Evolutionary conservation across 371 early-diverging fungal genomes (phyloP).

Genomic region (Mortierella sp.): DNA sequence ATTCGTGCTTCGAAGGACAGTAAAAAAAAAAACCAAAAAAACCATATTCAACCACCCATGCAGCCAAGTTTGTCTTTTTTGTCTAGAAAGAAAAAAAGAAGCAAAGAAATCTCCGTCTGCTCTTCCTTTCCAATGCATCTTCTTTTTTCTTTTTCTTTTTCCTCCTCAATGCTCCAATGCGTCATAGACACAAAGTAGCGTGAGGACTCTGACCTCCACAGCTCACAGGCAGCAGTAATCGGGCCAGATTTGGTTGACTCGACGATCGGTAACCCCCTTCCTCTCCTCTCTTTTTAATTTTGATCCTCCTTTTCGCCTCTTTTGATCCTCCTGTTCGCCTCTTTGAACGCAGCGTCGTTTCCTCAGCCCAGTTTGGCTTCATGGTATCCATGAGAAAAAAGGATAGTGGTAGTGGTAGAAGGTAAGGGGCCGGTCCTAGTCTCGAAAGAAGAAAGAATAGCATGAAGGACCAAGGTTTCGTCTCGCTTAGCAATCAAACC

Average conservation of each 20-base stretch:
- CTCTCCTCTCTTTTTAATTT: neutral
- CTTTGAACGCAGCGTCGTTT: neutral
- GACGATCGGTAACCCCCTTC: neutral
- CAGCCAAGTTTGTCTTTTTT: neutral
- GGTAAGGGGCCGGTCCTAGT: neutral
- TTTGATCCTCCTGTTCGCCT: neutral
- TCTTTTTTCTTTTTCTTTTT: neutral
- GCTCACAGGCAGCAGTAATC: neutral
- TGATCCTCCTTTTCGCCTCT: no score
- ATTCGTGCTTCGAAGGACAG: neutral
- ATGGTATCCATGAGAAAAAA: neutral
- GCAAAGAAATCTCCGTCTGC: neutral
- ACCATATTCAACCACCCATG: neutral
- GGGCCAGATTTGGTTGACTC: neutral
- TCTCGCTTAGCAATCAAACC: neutral
- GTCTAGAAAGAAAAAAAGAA: constrained; percentile 1
- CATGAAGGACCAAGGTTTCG: neutral
- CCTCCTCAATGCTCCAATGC: neutral
- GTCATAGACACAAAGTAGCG: neutral
- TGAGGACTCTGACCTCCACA: neutral
- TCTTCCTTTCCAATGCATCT: neutral
- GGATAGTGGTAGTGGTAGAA: neutral
- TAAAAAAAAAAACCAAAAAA: neutral
- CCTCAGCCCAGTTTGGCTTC: neutral
- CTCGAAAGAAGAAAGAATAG: neutral